Base-by-base conservation (phyloP, 108 stramenopile species). In the Cyclostephanos tholiformis region DNA sequence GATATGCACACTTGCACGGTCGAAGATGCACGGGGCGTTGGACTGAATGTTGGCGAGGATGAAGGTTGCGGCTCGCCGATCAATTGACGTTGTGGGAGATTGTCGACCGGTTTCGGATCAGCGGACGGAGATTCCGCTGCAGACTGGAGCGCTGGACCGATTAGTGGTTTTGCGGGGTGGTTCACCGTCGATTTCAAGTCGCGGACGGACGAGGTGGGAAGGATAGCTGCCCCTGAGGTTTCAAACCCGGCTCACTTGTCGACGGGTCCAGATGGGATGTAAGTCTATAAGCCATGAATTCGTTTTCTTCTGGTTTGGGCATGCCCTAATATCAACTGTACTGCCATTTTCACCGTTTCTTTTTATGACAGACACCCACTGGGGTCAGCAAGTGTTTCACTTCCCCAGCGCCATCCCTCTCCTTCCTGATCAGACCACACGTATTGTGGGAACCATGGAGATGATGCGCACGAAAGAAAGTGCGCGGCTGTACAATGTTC, bases 321-420 rank as follows among this genome's bases (percentile, higher is more conserved):
- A 65, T 65, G 2, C 27, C 25, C 39, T 25, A n/a, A n/a, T 53
- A 32, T 55, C 44, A 50, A 50, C 41, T 19, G 32, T 12, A 19
- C 46, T 43, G 29, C 3, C 32, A 32, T 32, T 32, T 16, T 19
- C n/a, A n/a, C n/a, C n/a, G 23, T n/a, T 27, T 14, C 5, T 26
- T 65, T 36, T 48, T 65, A 44, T 41, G 13, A 55, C 22, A 78
- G 86, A 97, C 85, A 99, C 98, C 30, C 98, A 99, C 75, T 99
- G 98, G 98, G 98, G 97, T 29, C 98, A 99, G 82, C 98, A 99
- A 83, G 92, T 91, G 26, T 95, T 98, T 66, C 93, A 91, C 82
- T 82, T 94, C 30, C 76, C 75, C 6, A 87, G 90, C 19, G 75
- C 84, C 17, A 88, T 93, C 65, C 91, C 91, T 8, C 68, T 93